phyloP scores from a whole-genome alignment of 208 protist genomes.

The Trypanosomatidae sp. region DNA sequence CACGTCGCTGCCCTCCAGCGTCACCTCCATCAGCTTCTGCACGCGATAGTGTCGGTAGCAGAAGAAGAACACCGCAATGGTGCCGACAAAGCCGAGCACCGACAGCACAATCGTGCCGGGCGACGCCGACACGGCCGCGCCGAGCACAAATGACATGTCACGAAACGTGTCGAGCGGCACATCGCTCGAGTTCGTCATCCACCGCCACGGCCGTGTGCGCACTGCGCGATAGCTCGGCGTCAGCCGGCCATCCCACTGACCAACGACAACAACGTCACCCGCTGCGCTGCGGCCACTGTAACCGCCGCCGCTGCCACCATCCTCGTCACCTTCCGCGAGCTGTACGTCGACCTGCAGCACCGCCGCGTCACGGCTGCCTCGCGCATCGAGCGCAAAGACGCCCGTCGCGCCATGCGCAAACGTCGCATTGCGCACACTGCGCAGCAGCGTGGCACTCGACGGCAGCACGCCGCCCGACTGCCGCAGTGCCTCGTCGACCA shows the following conservation, averaged over 20 bases:
- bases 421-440: too few relatives aligned
- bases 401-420: slow-evolving; percentile 42
- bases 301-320: too few relatives aligned
- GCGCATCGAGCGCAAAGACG: slow-evolving; percentile 41
- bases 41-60: slow-evolving; percentile 77
- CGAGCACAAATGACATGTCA: slow-evolving; percentile 66
- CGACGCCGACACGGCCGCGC: slow-evolving; percentile 43
- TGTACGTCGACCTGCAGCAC: slow-evolving; percentile 58
- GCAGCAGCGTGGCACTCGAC: too few relatives aligned
- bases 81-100: slow-evolving; percentile 64
- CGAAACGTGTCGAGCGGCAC: slow-evolving; percentile 66
- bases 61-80: slow-evolving; percentile 71
- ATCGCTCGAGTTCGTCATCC: slow-evolving; percentile 47
- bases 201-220: slow-evolving; percentile 18
- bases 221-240: slow-evolving; percentile 15
- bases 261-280: slow-evolving; percentile 23
- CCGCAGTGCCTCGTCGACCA: slow-evolving; percentile 27
- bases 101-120: slow-evolving; percentile 69
- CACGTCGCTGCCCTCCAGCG: slow-evolving; percentile 41
- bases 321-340: too few relatives aligned
- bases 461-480: too few relatives aligned
- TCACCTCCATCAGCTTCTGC: slow-evolving; percentile 66
- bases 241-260: slow-evolving; percentile 30
- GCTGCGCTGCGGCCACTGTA: too few relatives aligned
- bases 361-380: slow-evolving; percentile 53